Evolutionary conservation across 2,329 filamentous ascomycete species (phyloP), one percentile per base, ranked within the genome.

Genomic region (Fusarium sp.): DNA sequence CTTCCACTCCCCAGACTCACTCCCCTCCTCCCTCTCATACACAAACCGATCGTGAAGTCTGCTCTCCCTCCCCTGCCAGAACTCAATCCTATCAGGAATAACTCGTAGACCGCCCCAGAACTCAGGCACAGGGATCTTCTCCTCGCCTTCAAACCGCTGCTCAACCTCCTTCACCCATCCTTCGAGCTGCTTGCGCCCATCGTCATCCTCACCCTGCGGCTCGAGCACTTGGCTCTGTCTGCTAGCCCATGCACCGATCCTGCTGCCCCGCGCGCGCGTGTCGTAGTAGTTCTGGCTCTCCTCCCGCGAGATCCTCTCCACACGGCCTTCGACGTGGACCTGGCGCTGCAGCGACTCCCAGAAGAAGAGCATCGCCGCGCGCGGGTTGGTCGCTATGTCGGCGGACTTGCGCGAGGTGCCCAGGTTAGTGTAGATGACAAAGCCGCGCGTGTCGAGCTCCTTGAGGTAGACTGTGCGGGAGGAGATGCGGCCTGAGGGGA

Each of bases 21-120:
- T 77, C 49, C 81, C 82, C 52, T 82, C 83, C 49, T 87, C 84
- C 77, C 87, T 89, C 56, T 89, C 88, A 80, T 97, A 98, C 65
- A 90, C 86, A 78, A 99, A 98, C 24, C 96, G 90, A 83, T 99
- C 96, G 81, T 99, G 96, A 79, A 99, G 81, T 62, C 96, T 86
- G 80, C 91, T 97, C 76, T 93, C 87, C 73, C 96, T 87, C 4
- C 96, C 96, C 83, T 97, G 94, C 89, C 96, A 99, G 78, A 99
- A 99, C 85, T 99, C 96, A 48, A 99, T 86, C 72, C 89, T 87
- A 75, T 94, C 91, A 1, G 96, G 95, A 67, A 94, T 85, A 62
- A 99, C 87, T 72, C 95, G 89, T 77, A 97, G 77, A 0, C 96
- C 96, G 30, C 96, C 96, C 96, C 96, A 99, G 78, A 97, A 97